These are phyloP conservation scores for Theileria parva DNA, from an alignment of 169 alveolate genomes.

Conservation along the genomic window DNA sequence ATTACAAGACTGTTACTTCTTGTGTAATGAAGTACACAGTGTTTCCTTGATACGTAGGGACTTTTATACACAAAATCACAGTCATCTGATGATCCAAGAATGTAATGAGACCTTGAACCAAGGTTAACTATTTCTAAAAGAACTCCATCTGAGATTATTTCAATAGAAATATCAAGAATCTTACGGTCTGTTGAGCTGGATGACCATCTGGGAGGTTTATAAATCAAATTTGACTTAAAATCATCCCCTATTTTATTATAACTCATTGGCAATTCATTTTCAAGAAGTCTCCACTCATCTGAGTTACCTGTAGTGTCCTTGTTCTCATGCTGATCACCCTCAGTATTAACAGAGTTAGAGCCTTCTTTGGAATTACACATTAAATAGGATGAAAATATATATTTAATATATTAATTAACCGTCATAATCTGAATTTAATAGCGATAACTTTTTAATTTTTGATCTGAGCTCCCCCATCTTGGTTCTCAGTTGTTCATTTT, in stretches of 20 bases:
- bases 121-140: slow-evolving; percentile 41
- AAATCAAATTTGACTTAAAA: slow-evolving; percentile 20
- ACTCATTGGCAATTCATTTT: slow-evolving; percentile 23
- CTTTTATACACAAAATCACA: slow-evolving; percentile 58
- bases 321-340: neutral
- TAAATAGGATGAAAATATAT: neutral
- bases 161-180: slow-evolving; percentile 20
- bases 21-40: slow-evolving; percentile 51
- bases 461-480: slow-evolving; percentile 51
- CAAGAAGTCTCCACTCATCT: slow-evolving; percentile 26
- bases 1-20: slow-evolving; percentile 43
- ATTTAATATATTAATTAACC: neutral
- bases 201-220: slow-evolving; percentile 60
- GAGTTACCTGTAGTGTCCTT: slow-evolving; percentile 6
- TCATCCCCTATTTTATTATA: slow-evolving; percentile 4
- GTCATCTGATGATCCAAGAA: slow-evolving; percentile 65
- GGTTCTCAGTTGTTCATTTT: slow-evolving; percentile 32
- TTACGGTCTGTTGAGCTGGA: slow-evolving; percentile 19
- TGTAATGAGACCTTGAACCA: slow-evolving; percentile 14
- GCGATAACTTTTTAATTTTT: slow-evolving; percentile 51
- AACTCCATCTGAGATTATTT: slow-evolving; percentile 47
- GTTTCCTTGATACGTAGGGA: slow-evolving; percentile 62
- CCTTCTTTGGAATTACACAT: neutral
- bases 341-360: neutral
- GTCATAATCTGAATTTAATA: neutral